phyloP scores from a whole-genome alignment of 108 stramenopile genomes.

The Mediolabrus comicus region DNA sequence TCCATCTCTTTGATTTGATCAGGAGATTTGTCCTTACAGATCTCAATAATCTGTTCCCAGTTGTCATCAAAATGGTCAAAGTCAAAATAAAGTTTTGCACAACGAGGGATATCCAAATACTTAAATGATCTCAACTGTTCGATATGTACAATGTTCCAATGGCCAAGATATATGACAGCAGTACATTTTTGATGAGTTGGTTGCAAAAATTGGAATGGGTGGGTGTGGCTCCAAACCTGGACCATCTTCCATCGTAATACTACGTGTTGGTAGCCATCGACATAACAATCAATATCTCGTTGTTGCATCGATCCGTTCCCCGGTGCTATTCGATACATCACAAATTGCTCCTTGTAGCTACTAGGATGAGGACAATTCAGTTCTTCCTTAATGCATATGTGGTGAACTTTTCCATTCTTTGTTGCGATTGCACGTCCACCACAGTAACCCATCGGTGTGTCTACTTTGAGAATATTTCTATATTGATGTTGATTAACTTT shows the following conservation, averaged over 20 bases:
- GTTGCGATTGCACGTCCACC: conserved; percentile 8
- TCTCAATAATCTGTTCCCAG: not conserved
- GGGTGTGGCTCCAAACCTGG: not conserved
- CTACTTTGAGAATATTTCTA: conserved; percentile 10
- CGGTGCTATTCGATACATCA: conserved; percentile 2
- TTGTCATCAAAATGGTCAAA: not conserved
- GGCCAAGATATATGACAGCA: conserved; percentile 12
- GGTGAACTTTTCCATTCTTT: conserved; percentile 12
- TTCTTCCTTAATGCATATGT: conserved; percentile 18
- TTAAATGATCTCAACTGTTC: not conserved
- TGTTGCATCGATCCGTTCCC: not conserved
- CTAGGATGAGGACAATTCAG: not conserved
- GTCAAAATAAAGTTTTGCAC: not conserved
- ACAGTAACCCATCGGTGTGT: conserved; percentile 8
- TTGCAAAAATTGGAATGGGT: conserved; percentile 20
- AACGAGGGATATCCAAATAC: not conserved
- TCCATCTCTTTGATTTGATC: not conserved
- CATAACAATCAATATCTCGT: not conserved
- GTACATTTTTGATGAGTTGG: not conserved
- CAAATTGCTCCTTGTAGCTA: not conserved
- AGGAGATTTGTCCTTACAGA: not conserved
- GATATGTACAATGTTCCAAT: conserved; percentile 7
- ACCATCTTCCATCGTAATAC: no score
- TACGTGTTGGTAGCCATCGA: no score
- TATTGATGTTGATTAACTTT: not conserved